Base-by-base conservation (phyloP, 129 eudicot genomes). In the Ambrosia artemisiifolia region DNA sequence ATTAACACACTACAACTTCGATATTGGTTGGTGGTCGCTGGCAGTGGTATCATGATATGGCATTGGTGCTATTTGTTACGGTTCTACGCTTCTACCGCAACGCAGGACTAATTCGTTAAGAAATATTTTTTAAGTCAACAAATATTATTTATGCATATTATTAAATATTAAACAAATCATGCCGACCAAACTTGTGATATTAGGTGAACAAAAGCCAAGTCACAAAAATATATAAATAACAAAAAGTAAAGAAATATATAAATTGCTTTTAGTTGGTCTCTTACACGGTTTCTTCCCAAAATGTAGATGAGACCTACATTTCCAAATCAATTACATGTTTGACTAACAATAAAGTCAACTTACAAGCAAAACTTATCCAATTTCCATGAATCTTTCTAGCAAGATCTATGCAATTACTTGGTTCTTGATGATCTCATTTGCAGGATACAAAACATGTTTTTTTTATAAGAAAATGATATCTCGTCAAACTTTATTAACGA, bases 321-420 rank as follows among this genome's bases (percentile, higher is more conserved):
- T 78, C 72, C 59, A 49, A 12, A 77, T 77, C 56, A 53, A 63
- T 62, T 62, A 19, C 33, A 63, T 32, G 38, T 17, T 70, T 78
- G 77, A 78, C 72, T 35, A 67, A 49, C 13, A 8, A 71, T 30
- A 63, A 42, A 78, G 77, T 71, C 82, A 78, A 78, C 77, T 32
- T 59, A 35, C 16, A 13, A 62, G 14, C 43, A 64, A 70, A 69
- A 5, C 24, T 16, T 17, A 70, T 24, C 59, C 65, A 36, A 30
- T 28, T 78, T 71, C 60, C 67, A 50, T 62, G 59, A 50, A 63
- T 20, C 16, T n/a, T 11, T 62, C 71, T 50, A 16, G 75, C 69
- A 68, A 76, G 2, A 57, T 32, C 42, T 18, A 7, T 68, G 71
- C 62, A 77, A 77, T 24, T 77, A 11, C 69, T 76, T 59, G 62